Percentiles rank a stretch among this genome's conserved stretches.
These are phyloP conservation scores for Wickerhamiella slavikovae DNA, from an alignment of 805 yeast species.

Conservation along the genomic window DNA sequence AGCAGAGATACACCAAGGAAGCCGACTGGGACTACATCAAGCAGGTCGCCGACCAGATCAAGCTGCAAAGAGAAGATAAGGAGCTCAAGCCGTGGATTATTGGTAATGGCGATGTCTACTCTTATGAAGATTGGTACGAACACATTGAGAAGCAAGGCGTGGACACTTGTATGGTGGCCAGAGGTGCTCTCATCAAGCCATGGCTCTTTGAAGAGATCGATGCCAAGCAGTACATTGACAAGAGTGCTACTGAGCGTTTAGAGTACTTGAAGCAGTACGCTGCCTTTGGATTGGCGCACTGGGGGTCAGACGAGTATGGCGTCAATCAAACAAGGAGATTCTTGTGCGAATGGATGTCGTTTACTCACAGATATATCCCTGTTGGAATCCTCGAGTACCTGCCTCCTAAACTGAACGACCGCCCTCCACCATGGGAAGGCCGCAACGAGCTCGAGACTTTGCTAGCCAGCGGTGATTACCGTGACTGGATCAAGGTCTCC, in stretches of 20 bases:
- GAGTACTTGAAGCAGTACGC: constrained; percentile 53
- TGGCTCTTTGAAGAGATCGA: constrained; percentile 97
- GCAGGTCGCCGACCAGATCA: constrained; percentile 48
- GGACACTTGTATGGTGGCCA: constrained; percentile 91
- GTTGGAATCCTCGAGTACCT: constrained; percentile 75
- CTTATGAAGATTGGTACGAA: constrained; percentile 71
- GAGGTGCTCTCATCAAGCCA: constrained; percentile 95
- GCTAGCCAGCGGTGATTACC: constrained; percentile 64
- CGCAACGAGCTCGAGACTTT: constrained; percentile 83
- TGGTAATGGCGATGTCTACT: constrained; percentile 88
- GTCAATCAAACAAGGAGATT: constrained; percentile 71
- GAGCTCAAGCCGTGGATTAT: constrained; percentile 59
- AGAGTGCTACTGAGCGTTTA: constrained; percentile 73
- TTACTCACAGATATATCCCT: constrained; percentile 87
- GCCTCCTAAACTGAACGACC: constrained; percentile 77
- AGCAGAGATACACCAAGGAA: constrained; percentile 76
- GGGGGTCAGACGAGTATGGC: constrained; percentile 97
- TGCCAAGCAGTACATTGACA: constrained; percentile 73
- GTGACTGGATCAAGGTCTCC: constrained; percentile 89
- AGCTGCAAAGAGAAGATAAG: constrained; percentile 33
- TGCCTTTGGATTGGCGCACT: constrained; percentile 71
- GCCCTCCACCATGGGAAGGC: constrained; percentile 88
- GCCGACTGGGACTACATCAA: constrained; percentile 88
- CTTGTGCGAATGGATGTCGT: constrained; percentile 84
- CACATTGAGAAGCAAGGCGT: constrained; percentile 46